Percentiles rank a stretch among this genome's conserved stretches.
phyloP scores from a whole-genome alignment of 805 yeast species.

The Pichia rugopelliculosa region DNA sequence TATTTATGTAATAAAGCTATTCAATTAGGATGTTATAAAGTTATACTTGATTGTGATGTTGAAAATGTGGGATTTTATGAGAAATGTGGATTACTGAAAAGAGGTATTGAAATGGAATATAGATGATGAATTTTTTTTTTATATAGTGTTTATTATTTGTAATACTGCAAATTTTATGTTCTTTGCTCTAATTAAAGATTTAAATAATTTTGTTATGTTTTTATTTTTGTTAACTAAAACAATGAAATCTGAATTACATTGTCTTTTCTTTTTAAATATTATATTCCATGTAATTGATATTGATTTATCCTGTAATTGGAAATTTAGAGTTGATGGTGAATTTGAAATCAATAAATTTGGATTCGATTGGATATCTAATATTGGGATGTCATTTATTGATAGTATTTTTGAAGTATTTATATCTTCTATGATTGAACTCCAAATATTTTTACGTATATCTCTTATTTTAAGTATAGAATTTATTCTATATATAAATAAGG shows the following conservation, averaged over 20 bases:
- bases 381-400: neutral
- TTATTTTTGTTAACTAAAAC: slow-evolving; percentile 8
- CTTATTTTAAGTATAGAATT: slow-evolving; percentile 6
- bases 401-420: neutral
- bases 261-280: neutral
- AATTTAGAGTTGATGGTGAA: slow-evolving; percentile 1
- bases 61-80: slow-evolving; percentile 79
- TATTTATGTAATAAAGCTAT: slow-evolving; percentile 54
- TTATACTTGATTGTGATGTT: slow-evolving; percentile 82
- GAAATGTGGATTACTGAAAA: slow-evolving; percentile 69
- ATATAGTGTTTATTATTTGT: slow-evolving; percentile 6
- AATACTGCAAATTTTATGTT: slow-evolving; percentile 5
- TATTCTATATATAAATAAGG: slow-evolving; percentile 5
- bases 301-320: neutral
- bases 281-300: slow-evolving; percentile 1
- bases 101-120: slow-evolving; percentile 63
- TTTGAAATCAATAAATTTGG: neutral
- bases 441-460: slow-evolving; percentile 3
- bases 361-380: neutral
- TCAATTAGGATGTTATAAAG: slow-evolving; percentile 70
- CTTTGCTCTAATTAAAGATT: slow-evolving; percentile 2
- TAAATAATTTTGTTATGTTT: slow-evolving; percentile 8
- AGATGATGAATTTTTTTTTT: slow-evolving; percentile 26
- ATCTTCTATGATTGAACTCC: neutral
- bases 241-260: slow-evolving; percentile 6